A percentile compares a stretch with the other conserved stretches of the same genome.
Evolutionary conservation across 208 protist species (phyloP).

Genomic region (Trypanosoma cruzi): DNA sequence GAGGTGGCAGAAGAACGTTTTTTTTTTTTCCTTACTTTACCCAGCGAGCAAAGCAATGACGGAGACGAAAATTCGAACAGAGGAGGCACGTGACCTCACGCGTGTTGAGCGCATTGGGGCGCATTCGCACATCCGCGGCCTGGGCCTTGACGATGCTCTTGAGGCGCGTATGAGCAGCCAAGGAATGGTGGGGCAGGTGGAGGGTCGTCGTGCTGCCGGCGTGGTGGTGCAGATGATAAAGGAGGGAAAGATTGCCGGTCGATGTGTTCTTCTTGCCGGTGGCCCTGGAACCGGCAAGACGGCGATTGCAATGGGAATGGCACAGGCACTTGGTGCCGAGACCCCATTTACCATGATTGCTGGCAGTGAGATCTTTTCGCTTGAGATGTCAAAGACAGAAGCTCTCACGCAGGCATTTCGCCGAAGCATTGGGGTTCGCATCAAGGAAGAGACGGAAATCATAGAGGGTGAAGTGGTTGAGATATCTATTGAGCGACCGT

Average conservation of each 20-base stretch:
- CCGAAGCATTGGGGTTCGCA: conserved; percentile 98
- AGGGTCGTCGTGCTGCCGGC: conserved; percentile 91
- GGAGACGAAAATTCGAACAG: conserved; percentile 76
- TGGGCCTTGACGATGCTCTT: conserved; percentile 99
- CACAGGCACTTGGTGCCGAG: conserved; percentile 97
- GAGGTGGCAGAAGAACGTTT: background rate
- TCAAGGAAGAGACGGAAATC: conserved; percentile 99
- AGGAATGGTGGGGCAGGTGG: conserved; percentile 99
- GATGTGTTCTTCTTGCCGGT: conserved; percentile 99
- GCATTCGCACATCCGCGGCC: conserved; percentile 99
- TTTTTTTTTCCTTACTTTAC: background rate
- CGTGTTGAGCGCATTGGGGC: conserved; percentile 97
- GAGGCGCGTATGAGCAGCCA: conserved; percentile 94
- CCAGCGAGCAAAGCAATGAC: conserved; percentile 38
- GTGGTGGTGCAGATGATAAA: conserved; percentile 98
- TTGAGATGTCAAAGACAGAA: conserved; percentile 99
- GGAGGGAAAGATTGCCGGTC: conserved; percentile 99
- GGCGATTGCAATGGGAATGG: conserved; percentile 99
- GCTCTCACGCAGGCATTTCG: conserved; percentile 99
- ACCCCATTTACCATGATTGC: conserved; percentile 99
- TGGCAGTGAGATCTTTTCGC: conserved; percentile 99
- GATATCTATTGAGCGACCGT: conserved; percentile 97
- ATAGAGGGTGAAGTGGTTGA: conserved; percentile 99
- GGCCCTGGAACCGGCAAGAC: conserved; percentile 98
- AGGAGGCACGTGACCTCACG: conserved; percentile 96